These are phyloP conservation scores for Capsella rubella DNA, from an alignment of 441 rosid genomes.

Conservation along the genomic window DNA sequence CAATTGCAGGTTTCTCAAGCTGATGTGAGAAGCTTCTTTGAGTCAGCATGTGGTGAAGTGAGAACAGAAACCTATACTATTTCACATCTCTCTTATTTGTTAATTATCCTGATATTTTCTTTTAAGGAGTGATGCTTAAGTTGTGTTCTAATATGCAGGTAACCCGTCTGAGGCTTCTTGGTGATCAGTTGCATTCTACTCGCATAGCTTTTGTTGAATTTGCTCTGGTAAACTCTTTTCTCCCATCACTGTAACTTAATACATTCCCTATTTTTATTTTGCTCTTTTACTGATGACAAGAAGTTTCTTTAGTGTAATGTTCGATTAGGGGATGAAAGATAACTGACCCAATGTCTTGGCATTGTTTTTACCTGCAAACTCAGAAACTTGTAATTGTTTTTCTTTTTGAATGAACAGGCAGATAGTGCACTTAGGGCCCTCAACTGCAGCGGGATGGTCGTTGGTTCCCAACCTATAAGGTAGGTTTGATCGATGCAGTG, in stretches of 20 bases:
- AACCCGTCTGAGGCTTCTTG: constrained; percentile 73
- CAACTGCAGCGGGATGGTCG: constrained; percentile 59
- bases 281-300: not conserved
- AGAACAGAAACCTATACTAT: constrained; percentile 32
- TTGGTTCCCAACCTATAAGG: constrained; percentile 63
- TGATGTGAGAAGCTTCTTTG: constrained; percentile 69
- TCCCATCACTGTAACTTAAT: not conserved
- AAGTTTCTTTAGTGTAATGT: constrained; percentile 11
- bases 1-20: constrained; percentile 63
- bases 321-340: not conserved
- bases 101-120: not conserved
- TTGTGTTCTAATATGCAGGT: constrained; percentile 48
- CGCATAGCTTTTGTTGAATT: constrained; percentile 82
- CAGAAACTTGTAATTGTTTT: not conserved
- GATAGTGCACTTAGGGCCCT: constrained; percentile 71
- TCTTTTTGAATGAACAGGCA: constrained; percentile 52
- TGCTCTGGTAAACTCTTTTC: constrained; percentile 55
- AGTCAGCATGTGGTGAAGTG: constrained; percentile 71
- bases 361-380: constrained; percentile 6
- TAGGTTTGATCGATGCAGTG: constrained; percentile 2
- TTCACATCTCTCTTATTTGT: not conserved
- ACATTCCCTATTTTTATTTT: not conserved
- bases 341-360: not conserved
- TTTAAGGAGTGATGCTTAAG: constrained; percentile 3
- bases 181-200: constrained; percentile 71